phyloP scores from a whole-genome alignment of 148 eudicot species.

The Amaranthus palmeri region DNA sequence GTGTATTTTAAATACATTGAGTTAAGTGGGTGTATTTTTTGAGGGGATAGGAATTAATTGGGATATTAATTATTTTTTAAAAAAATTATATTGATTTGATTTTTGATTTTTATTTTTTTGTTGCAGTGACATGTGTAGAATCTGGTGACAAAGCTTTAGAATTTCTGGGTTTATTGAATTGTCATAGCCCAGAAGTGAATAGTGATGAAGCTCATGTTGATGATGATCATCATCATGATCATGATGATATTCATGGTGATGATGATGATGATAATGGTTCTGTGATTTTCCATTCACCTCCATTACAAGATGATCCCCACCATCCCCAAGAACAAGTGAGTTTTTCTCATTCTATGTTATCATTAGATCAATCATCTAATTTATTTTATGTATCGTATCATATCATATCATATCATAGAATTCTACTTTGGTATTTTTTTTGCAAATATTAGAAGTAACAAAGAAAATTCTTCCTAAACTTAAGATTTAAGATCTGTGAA shows the following conservation, averaged over 20 bases:
- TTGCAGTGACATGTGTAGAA: conserved; percentile 54
- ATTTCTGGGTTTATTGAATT: conserved; percentile 40
- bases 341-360: not conserved
- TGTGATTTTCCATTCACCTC: conserved; percentile 10
- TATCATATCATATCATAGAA: not conserved
- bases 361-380: not conserved
- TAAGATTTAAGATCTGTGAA: not conserved
- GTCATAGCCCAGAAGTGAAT: conserved; percentile 5
- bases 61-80: not conserved
- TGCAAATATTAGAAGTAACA: not conserved
- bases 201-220: not conserved
- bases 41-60: not conserved
- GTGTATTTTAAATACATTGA: no score
- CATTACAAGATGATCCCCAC: not conserved
- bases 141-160: conserved; percentile 61
- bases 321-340: conserved; percentile 13
- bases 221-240: not conserved
- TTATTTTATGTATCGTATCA: not conserved
- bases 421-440: not conserved
- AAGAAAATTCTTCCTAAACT: no score
- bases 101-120: not conserved
- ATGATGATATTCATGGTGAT: not conserved
- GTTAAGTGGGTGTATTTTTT: no score
- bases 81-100: not conserved
- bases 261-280: not conserved